Evolutionary conservation across 129 eudicot species (phyloP), one percentile per base, ranked within the genome.

Genomic region (Flaveria linearis): DNA sequence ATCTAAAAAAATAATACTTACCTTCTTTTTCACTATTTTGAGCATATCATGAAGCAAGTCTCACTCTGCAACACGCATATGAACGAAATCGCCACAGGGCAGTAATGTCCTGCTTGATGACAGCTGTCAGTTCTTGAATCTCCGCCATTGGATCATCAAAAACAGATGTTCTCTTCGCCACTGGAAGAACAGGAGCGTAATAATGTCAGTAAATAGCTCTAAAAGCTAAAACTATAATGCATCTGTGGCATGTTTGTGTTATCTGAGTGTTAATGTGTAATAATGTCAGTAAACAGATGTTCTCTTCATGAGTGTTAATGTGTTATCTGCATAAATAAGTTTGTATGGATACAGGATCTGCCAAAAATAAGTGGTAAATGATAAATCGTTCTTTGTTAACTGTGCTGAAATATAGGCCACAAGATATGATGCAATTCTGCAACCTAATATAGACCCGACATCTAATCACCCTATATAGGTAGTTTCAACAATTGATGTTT

Each of bases 131-230:
- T 85, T 92, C 97, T 78, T 92, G 96, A 78, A 92, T 92, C 86
- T 92, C 97, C 77, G 79, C 71, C n/a, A 92, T 87, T 56, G 97
- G 97, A 70, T 92, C 97, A 78, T 89, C 91, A 78, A 92, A 92
- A 72, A 87, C 91, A 10, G 92, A 87, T 18, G 92, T 92, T 73
- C 88, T 82, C 84, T 92, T 92, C 72, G 97, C 97, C 96, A 92
- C 97, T 92, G 83, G 7, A 53, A 76, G 58, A 28, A 70, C 28
- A 68, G n/a, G 71, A 69, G 55, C 43, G 26, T 23, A 75, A 65
- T 47, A 20, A 65, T 45, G 53, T 83, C 69, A 64, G 41, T 17
- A 18, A 28, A 16, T 36, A 14, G 72, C 41, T 12, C 46, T 3
- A 41, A 26, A 36, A 64, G 65, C 65, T 76, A 65, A 47, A 26